Conservation (phyloP, 129 eudicot genomes). For the Ambrosia artemisiifolia region DNA sequence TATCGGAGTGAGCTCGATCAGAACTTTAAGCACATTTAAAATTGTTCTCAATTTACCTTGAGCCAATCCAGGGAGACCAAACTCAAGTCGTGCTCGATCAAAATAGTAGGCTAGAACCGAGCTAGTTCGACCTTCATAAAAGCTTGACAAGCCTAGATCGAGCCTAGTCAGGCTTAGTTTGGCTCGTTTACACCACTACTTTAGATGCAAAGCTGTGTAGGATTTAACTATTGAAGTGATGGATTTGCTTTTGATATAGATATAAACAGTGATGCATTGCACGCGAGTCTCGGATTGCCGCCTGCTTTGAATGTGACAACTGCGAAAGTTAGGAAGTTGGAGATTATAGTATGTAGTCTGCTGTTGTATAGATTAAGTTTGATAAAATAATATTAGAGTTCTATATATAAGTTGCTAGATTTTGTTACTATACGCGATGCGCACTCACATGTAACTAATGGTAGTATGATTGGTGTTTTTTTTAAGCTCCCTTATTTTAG, state of each 20-base stretch:
- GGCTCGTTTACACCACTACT: too few species aligned
- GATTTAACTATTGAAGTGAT: not conserved
- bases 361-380: not conserved
- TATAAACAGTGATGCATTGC: constrained; percentile 89
- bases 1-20: too few species aligned
- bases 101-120: too few species aligned
- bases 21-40: too few species aligned
- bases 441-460: constrained; percentile 21
- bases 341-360: constrained; percentile 55
- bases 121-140: too few species aligned
- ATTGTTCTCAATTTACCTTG: too few species aligned
- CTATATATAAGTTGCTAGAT: not conserved
- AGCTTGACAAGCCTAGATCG: too few species aligned
- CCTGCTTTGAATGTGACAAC: constrained; percentile 83
- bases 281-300: constrained; percentile 94
- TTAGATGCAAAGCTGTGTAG: too few species aligned
- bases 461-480: constrained; percentile 19
- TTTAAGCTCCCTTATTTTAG: too few species aligned
- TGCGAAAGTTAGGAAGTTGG: constrained; percentile 85
- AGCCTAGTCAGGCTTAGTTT: too few species aligned
- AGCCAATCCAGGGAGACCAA: too few species aligned
- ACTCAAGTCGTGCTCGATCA: too few species aligned
- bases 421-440: not conserved
- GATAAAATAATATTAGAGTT: constrained; percentile 1
- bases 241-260: constrained; percentile 45